Conservation (phyloP, 1,139 yeast species). For the Hemisphaericaspora subhashii region DNA sequence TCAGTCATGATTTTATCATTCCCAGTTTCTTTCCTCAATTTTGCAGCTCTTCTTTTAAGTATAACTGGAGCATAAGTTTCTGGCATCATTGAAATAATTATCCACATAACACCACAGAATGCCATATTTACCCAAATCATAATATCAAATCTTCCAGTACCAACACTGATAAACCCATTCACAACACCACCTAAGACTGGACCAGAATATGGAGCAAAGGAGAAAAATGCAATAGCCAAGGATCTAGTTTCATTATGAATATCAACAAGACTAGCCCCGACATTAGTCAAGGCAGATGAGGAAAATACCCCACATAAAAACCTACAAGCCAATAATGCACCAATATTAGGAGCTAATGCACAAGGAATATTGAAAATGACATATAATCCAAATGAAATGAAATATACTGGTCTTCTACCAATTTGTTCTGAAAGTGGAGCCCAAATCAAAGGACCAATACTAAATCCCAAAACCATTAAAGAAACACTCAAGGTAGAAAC, state of each 20-base stretch:
- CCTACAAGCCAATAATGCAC: slow-evolving; percentile 75
- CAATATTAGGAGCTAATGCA: slow-evolving; percentile 82
- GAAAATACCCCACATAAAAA: slow-evolving; percentile 87
- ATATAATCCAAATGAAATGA: slow-evolving; percentile 71
- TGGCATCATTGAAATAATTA: slow-evolving; percentile 61
- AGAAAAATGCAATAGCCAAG: slow-evolving; percentile 84
- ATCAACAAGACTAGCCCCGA: slow-evolving; percentile 90
- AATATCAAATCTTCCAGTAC: slow-evolving; percentile 64
- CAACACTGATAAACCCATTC: slow-evolving; percentile 78
- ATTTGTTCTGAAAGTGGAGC: slow-evolving; percentile 85
- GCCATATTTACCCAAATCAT: slow-evolving; percentile 92
- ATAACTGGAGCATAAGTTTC: slow-evolving; percentile 93
- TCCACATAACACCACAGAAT: slow-evolving; percentile 82
- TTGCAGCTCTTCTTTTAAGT: slow-evolving; percentile 68
- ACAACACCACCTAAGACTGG: slow-evolving; percentile 91
- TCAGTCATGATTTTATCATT: slow-evolving; percentile 85
- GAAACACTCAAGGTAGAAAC: slow-evolving; percentile 81
- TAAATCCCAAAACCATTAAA: slow-evolving; percentile 84
- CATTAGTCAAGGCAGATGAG: slow-evolving; percentile 79
- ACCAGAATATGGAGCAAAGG: slow-evolving; percentile 91
- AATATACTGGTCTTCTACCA: slow-evolving; percentile 84
- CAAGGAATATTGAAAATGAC: slow-evolving; percentile 84
- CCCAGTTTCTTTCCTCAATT: slow-evolving; percentile 76
- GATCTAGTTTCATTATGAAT: slow-evolving; percentile 81
- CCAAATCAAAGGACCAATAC: slow-evolving; percentile 88